phyloP scores from a whole-genome alignment of 202 grass and related monocot genomes.

The Setaria italica region DNA sequence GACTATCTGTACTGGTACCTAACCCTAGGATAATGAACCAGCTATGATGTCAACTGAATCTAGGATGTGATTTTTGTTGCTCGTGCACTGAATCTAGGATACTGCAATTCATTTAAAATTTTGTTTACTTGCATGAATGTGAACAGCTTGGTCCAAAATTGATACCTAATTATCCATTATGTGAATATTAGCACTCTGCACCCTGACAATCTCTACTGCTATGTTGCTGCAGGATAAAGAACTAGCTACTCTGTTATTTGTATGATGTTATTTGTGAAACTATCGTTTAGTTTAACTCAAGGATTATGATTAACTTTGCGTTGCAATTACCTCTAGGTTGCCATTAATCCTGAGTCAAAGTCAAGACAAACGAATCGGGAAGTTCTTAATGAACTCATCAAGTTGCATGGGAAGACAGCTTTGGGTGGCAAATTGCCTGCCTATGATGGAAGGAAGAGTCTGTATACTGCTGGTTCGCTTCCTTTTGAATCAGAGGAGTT shows the following conservation, averaged over 20 bases:
- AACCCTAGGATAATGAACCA: not conserved
- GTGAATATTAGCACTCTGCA: not conserved
- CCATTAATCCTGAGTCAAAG: slow-evolving; percentile 58
- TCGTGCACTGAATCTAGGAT: not conserved
- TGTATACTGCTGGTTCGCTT: slow-evolving; percentile 63
- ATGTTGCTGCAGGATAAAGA: no score
- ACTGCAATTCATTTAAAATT: no score
- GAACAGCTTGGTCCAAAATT: no score
- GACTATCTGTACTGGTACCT: not conserved
- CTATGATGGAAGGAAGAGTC: slow-evolving; percentile 73
- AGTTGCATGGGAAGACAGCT: slow-evolving; percentile 43
- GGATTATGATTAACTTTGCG: not conserved
- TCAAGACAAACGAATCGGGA: slow-evolving; percentile 46
- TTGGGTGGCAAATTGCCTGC: slow-evolving; percentile 50
- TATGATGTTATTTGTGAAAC: not conserved
- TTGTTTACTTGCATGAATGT: no score
- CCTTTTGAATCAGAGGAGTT: slow-evolving; percentile 68
- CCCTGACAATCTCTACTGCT: no score
- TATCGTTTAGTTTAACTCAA: not conserved
- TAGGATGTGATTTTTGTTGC: not conserved
- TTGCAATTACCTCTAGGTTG: slow-evolving; percentile 38
- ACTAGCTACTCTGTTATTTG: no score
- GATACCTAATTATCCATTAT: no score
- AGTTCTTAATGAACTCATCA: slow-evolving; percentile 58
- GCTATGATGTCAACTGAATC: not conserved